Conservation (phyloP, 805 yeast genomes). For the Metschnikowia kunwiensis region DNA sequence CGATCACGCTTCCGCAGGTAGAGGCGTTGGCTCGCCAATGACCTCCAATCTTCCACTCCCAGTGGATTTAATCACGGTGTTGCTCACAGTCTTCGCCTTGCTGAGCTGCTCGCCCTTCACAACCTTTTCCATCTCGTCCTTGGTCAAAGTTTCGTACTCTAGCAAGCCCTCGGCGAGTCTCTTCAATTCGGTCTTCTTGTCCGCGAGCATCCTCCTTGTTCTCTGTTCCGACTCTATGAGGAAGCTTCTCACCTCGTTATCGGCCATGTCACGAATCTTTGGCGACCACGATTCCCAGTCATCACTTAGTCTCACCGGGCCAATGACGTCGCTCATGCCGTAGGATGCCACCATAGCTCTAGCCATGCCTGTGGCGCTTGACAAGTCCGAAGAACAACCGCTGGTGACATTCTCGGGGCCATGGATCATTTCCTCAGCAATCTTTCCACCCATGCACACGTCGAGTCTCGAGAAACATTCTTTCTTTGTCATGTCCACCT, state of each 20-base stretch:
- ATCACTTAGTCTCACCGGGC: conserved; percentile 87
- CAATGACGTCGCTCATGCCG: conserved; percentile 93
- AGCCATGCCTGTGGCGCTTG: conserved; percentile 87
- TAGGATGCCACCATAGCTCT: conserved; percentile 95
- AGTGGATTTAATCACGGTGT: conserved; percentile 51
- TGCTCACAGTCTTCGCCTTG: conserved; percentile 66
- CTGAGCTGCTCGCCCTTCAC: conserved; percentile 75
- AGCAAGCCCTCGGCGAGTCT: conserved; percentile 89
- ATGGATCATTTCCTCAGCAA: conserved; percentile 90
- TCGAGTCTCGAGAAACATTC: conserved; percentile 91
- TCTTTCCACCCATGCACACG: conserved; percentile 98
- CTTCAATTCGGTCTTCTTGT: conserved; percentile 66
- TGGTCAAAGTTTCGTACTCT: conserved; percentile 91
- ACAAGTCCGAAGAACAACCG: conserved; percentile 91
- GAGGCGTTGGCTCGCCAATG: conserved; percentile 16
- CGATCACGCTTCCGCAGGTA: conserved; percentile 20
- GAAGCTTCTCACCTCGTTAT: conserved; percentile 79
- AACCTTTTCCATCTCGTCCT: conserved; percentile 84
- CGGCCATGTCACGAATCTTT: conserved; percentile 83
- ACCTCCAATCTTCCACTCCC: conserved; percentile 21
- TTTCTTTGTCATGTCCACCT: conserved; percentile 83
- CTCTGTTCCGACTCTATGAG: conserved; percentile 76
- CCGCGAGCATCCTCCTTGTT: conserved; percentile 64
- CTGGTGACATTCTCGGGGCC: conserved; percentile 92
- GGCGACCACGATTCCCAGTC: conserved; percentile 96